Conservation (phyloP, 2,329 filamentous ascomycete genomes). For the Aspergillus costaricaensis region DNA sequence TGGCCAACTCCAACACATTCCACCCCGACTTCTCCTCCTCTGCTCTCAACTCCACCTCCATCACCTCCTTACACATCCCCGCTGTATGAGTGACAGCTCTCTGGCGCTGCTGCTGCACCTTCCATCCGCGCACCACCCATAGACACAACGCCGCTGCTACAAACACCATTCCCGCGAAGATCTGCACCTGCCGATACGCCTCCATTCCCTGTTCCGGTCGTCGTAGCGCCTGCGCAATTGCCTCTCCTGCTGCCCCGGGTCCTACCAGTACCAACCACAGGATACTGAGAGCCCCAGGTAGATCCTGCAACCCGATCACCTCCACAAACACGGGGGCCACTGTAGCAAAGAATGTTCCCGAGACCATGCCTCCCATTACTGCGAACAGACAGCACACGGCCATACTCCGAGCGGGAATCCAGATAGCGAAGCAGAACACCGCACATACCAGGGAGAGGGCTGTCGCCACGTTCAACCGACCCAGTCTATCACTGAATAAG, state of each 20-base stretch:
- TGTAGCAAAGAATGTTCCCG: slow-evolving; percentile 54
- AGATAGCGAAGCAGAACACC: slow-evolving; percentile 39
- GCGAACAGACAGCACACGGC: slow-evolving; percentile 48
- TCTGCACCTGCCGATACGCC: slow-evolving; percentile 8
- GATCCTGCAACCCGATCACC: slow-evolving; percentile 55
- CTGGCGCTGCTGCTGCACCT: background rate
- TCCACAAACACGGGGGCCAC: slow-evolving; percentile 58
- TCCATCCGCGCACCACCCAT: slow-evolving; percentile 8
- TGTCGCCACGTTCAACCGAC: slow-evolving; percentile 60
- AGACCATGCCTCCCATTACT: slow-evolving; percentile 46
- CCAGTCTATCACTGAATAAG: slow-evolving; percentile 58
- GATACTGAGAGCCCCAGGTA: slow-evolving; percentile 55
- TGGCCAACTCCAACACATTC: background rate
- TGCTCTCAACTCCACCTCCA: background rate
- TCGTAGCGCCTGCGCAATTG: slow-evolving; percentile 58
- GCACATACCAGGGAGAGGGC: background rate
- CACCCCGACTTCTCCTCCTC: background rate
- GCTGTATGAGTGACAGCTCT: background rate
- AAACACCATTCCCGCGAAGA: slow-evolving; percentile 10
- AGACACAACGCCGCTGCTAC: slow-evolving; percentile 3
- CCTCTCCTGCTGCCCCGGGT: slow-evolving; percentile 39
- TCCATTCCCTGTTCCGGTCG: slow-evolving; percentile 24
- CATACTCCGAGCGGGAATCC: slow-evolving; percentile 49
- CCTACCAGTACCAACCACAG: slow-evolving; percentile 58
- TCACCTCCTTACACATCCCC: background rate